Conservation (phyloP, 169 alveolate genomes). For the Plasmodium cynomolgi region DNA sequence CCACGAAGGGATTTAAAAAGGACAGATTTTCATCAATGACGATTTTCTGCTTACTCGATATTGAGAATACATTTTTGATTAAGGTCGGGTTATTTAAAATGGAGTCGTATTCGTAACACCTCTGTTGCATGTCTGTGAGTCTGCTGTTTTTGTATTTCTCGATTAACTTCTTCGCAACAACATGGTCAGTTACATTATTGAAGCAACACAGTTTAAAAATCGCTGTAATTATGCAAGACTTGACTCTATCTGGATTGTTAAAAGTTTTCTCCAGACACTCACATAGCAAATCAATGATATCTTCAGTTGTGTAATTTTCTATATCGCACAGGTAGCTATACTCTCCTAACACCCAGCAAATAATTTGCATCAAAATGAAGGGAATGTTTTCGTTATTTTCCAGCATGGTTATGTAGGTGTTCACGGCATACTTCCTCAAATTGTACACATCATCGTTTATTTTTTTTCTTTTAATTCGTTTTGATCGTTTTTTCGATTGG, state of each 20-base stretch:
- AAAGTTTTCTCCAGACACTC: slow-evolving; percentile 69
- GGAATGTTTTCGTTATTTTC: slow-evolving; percentile 71
- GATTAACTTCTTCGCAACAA: slow-evolving; percentile 59
- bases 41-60: slow-evolving; percentile 25
- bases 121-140: slow-evolving; percentile 61
- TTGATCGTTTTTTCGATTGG: background rate
- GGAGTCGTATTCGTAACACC: slow-evolving; percentile 66
- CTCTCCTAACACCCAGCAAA: slow-evolving; percentile 71
- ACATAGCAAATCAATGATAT: slow-evolving; percentile 72
- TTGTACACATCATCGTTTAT: slow-evolving; percentile 35
- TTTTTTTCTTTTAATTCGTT: slow-evolving; percentile 1
- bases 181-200: slow-evolving; percentile 65
- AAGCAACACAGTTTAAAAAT: slow-evolving; percentile 53
- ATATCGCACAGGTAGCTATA: slow-evolving; percentile 63
- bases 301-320: slow-evolving; percentile 67
- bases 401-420: slow-evolving; percentile 55
- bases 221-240: slow-evolving; percentile 72
- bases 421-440: slow-evolving; percentile 72
- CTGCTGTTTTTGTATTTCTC: slow-evolving; percentile 63
- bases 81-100: slow-evolving; percentile 52
- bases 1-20: slow-evolving; percentile 55
- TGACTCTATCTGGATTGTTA: slow-evolving; percentile 61
- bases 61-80: slow-evolving; percentile 55
- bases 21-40: slow-evolving; percentile 46
- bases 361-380: slow-evolving; percentile 67